Evolutionary conservation across 2,329 filamentous ascomycete genomes (phyloP).

Genomic region (Fusarium phyllophilum): DNA sequence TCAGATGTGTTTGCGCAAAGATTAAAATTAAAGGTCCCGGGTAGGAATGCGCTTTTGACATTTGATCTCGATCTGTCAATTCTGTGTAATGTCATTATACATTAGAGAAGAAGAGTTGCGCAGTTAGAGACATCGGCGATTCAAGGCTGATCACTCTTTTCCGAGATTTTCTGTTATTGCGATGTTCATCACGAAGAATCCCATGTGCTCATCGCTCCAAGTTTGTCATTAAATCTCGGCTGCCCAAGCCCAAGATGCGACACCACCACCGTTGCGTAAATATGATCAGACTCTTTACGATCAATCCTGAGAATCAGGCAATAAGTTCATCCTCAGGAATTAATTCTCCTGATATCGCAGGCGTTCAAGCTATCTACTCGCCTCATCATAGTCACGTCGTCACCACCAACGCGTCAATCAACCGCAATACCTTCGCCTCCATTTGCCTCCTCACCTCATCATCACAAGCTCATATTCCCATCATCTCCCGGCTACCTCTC

Average conservation of each 20-base stretch:
- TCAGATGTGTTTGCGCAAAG: not conserved
- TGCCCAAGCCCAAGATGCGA: too few relatives aligned
- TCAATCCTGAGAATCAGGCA: not conserved
- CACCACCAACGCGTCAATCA: not conserved
- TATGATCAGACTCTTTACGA: not conserved
- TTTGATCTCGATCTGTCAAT: not conserved
- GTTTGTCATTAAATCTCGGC: not conserved
- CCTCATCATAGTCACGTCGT: not conserved
- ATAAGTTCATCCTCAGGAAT: not conserved
- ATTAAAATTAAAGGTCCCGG: not conserved
- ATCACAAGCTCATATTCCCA: not conserved
- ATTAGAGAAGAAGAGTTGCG: fast-evolving
- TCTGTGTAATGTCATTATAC: fast-evolving
- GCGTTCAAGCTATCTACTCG: not conserved
- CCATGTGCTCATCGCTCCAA: too few relatives aligned
- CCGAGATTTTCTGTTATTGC: not conserved
- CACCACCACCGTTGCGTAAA: not conserved
- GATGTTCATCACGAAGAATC: not conserved
- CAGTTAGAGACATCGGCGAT: not conserved
- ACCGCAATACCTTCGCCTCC: not conserved
- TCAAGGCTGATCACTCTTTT: fast-evolving
- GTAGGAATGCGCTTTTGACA: not conserved
- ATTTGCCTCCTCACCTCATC: not conserved
- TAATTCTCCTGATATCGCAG: not conserved
- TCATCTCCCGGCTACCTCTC: not conserved